Percentiles rank a stretch among this genome's conserved stretches.
Evolutionary conservation across 164 flowering plant genomes (phyloP).

Genomic region (Vitis cinerea): DNA sequence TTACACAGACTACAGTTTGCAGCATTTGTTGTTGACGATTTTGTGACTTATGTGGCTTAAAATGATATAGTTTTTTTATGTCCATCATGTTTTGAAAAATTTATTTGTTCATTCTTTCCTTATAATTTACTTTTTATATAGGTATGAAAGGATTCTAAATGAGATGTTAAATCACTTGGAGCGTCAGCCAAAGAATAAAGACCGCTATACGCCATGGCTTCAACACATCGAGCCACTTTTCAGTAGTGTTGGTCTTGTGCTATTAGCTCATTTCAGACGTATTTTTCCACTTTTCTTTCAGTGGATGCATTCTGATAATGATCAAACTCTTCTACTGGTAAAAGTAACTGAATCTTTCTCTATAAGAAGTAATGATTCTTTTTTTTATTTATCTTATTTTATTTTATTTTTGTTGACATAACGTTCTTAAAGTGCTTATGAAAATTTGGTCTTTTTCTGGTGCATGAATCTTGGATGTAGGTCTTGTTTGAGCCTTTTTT

Average conservation of each 20-base stretch:
- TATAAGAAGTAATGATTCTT: too few species aligned
- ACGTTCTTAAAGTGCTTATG: too few species aligned
- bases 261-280: slow-evolving; percentile 83
- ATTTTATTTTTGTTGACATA: too few species aligned
- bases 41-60: background rate
- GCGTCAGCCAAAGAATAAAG: slow-evolving; percentile 80
- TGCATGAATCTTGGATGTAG: too few species aligned
- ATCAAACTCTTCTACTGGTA: slow-evolving; percentile 80
- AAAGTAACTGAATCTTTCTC: slow-evolving; percentile 12
- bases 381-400: too few species aligned
- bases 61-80: background rate
- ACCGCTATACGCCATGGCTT: slow-evolving; percentile 80
- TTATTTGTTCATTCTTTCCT: background rate
- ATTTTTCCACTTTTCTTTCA: slow-evolving; percentile 81
- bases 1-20: too few species aligned
- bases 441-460: too few species aligned
- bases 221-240: slow-evolving; percentile 67
- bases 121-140: slow-evolving; percentile 20
- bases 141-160: slow-evolving; percentile 80
- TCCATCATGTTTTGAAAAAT: background rate
- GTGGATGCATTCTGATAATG: slow-evolving; percentile 97
- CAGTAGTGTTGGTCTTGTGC: slow-evolving; percentile 58
- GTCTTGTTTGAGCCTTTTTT: too few species aligned
- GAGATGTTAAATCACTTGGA: slow-evolving; percentile 95
- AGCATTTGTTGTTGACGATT: too few species aligned